phyloP scores from a whole-genome alignment of 2,329 filamentous ascomycete genomes.

The Ramichloridium luteum region DNA sequence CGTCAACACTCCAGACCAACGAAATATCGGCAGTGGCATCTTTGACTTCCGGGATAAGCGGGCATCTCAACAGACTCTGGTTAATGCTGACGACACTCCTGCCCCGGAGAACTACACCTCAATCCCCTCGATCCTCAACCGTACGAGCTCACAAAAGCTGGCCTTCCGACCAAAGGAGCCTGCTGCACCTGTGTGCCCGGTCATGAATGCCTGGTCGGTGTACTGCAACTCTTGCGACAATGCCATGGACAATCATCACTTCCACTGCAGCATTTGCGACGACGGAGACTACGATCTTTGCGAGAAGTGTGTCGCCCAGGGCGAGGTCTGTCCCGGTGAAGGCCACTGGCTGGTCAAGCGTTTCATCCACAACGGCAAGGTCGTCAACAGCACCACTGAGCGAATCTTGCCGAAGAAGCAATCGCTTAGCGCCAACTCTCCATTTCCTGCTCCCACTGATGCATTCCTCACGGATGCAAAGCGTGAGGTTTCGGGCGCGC shows the following conservation, averaged over 20 bases:
- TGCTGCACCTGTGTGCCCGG: slow-evolving; percentile 20
- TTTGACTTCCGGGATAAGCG: slow-evolving; percentile 27
- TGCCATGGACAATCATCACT: slow-evolving; percentile 70
- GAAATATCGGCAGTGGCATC: slow-evolving; percentile 25
- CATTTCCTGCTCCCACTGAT: background rate
- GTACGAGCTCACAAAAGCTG: slow-evolving; percentile 15
- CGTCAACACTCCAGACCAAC: slow-evolving; percentile 11
- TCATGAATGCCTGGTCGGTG: slow-evolving; percentile 54
- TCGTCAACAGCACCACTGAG: slow-evolving; percentile 78
- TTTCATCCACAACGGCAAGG: slow-evolving; percentile 61
- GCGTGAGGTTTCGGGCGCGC: slow-evolving; percentile 32
- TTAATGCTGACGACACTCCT: slow-evolving; percentile 21
- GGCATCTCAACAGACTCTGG: slow-evolving; percentile 20
- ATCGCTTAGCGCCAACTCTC: background rate
- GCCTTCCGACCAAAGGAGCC: slow-evolving; percentile 31
- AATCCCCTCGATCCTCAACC: slow-evolving; percentile 16
- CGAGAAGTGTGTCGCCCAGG: slow-evolving; percentile 60
- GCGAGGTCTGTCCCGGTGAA: slow-evolving; percentile 63
- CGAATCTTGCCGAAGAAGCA: slow-evolving; percentile 37
- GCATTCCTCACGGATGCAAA: background rate
- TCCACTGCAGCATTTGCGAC: slow-evolving; percentile 89
- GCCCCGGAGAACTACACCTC: slow-evolving; percentile 15
- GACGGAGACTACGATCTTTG: slow-evolving; percentile 92
- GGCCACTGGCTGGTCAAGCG: slow-evolving; percentile 94
- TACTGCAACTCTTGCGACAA: slow-evolving; percentile 86